Base-by-base conservation (phyloP, 2,329 filamentous ascomycete genomes). In the Talaromyces sp. region DNA sequence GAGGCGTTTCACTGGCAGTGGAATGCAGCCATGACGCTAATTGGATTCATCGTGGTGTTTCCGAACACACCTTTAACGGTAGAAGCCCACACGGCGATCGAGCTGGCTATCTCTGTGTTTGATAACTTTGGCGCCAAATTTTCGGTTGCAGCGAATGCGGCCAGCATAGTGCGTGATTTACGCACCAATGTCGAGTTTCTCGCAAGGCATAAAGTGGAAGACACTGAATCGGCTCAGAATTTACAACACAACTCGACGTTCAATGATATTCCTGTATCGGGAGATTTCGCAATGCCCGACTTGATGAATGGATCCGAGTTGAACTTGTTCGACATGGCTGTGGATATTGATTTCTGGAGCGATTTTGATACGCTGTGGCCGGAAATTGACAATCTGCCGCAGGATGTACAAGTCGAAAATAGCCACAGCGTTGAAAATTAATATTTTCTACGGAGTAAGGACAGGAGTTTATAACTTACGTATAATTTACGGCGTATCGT, bases 21-120 rank as follows among this genome's bases (percentile, higher is more conserved):
- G 72, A 71, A 68, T 61, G 65, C 72, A 12, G 68, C 72, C 55
- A 70, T 76, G 59, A 73, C 72, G 6, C 59, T 76, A 3, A 63
- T 75, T 8, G 76, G 71, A 2, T 76, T 73, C 60, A 56, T 75
- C 2, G 63, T 75, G 0, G 72, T 69, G 0, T 70, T 75, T 34
- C 74, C 74, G 0, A 65, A 12, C 5, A 42, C 42, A 30, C 23
- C 23, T 3, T 55, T 51, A 16, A 28, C 31, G 2, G 8, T 23
- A 5, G 55, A 65, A 8, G 69, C 68, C 6, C 64, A 67, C 3
- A 47, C 63, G 10, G 70, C 72, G 6, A 63, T 81, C 69, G 65
- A 74, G 68, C 65, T 77, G 72, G 64, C 79, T 70, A 51, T 81
- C 67, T 55, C 73, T 67, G 64, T 71, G 1, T 68, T 79, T 68